Evolutionary conservation across 1,284 basidiomycete species (phyloP), one percentile per base, ranked within the genome.

Genomic region (Athelia psychrophila): DNA sequence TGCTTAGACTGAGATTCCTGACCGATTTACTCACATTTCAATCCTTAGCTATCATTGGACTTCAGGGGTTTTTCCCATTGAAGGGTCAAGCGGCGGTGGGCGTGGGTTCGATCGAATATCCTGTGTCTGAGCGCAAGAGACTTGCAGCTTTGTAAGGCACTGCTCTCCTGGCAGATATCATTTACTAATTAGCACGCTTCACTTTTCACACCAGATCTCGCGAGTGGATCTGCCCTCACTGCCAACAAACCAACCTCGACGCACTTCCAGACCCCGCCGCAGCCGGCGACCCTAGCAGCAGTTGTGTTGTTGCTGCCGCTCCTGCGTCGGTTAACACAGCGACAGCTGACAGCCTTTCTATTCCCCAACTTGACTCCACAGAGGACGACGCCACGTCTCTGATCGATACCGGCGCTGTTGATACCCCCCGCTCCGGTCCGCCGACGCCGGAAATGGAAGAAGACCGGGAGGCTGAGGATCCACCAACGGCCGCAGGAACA

Each of bases 41-140:
- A 38, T n/a, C 19, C 40, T 51, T 62, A 88, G 94, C 93, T 20
- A 94, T 97, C 57, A 81, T 95, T 50, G 95, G 93, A 18, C 77
- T 96, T 2, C 90, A 95, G 64, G 88, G 91, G 1, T 95, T 98
- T 71, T 95, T 96, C 68, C 91, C 91, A 52, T 77, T 95, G 49
- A 89, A 87, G 54, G 93, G 93, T 23, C 88, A 95, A 61, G 87
- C 93, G 20, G 86, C 94, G n/a, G 86, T 86, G 30, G 93, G 93
- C 15, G 87, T 97, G 35, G 95, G 94, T 3, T 93, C 92, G 2
- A 78, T 98, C 45, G 91, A 96, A 61, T 87, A 86, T 60, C 87
- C 91, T 6, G 69, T 81, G 23, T 75, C 79, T 6, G 94, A 97
- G 66, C 81, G 93, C 49, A 89, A 81, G 66, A 79, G 94, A 50